Percentiles rank a stretch among this genome's conserved stretches.
These are phyloP conservation scores for Boechera stricta DNA, from an alignment of 345 rosid species.

Conservation along the genomic window DNA sequence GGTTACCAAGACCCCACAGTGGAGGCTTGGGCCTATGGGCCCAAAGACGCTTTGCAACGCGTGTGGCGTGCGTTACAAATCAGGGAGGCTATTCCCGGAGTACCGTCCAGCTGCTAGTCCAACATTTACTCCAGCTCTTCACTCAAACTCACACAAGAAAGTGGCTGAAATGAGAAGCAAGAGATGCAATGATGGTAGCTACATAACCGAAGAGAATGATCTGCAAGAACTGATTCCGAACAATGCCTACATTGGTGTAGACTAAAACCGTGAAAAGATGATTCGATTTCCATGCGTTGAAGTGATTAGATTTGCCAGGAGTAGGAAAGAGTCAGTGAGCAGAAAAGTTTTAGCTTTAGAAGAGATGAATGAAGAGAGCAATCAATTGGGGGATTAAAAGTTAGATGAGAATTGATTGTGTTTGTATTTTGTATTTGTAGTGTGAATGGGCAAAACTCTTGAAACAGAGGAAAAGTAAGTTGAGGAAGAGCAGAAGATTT, in stretches of 20 bases:
- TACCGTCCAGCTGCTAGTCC: conserved; percentile 98
- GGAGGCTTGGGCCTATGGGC: conserved; percentile 99
- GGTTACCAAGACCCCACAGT: conserved; percentile 95
- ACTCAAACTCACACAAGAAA: conserved; percentile 97
- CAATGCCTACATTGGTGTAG: conserved; percentile 41
- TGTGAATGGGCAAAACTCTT: conserved; percentile 44
- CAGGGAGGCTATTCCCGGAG: conserved; percentile 96
- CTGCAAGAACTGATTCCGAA: conserved; percentile 40
- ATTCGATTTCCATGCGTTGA: conserved; percentile 21
- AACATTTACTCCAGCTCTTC: conserved; percentile 81
- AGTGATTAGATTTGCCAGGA: conserved; percentile 42
- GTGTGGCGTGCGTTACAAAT: conserved; percentile 93
- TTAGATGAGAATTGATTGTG: conserved; percentile 43
- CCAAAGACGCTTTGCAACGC: conserved; percentile 99
- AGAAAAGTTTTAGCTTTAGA: conserved; percentile 42
- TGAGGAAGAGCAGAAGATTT: conserved; percentile 44
- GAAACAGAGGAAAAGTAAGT: conserved; percentile 34
- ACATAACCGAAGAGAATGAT: conserved; percentile 28
- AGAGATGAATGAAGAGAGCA: conserved; percentile 43
- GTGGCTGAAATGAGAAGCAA: conserved; percentile 92
- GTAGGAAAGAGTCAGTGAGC: conserved; percentile 47
- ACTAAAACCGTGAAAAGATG: conserved; percentile 16
- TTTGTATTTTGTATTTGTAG: conserved; percentile 45
- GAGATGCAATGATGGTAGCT: conserved; percentile 37
- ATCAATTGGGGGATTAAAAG: conserved; percentile 27